A percentile compares a stretch with the other conserved stretches of the same genome.
phyloP scores from a whole-genome alignment of 306 rosid species.

The Sindora glabra region DNA sequence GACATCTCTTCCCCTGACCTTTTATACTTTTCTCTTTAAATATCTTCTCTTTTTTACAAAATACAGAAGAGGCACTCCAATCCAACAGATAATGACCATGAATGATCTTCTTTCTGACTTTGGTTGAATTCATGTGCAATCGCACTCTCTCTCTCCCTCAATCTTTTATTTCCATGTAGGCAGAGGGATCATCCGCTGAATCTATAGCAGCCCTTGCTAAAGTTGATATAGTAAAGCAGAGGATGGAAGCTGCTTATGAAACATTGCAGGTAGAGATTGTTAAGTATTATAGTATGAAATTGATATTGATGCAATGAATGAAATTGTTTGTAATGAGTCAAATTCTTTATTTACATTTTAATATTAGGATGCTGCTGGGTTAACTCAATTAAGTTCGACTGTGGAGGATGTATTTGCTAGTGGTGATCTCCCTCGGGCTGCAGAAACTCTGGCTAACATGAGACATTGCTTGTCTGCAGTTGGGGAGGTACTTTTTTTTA shows the following conservation, averaged over 20 bases:
- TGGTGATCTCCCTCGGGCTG: conserved; percentile 97
- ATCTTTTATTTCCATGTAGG: conserved; percentile 31
- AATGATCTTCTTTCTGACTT: background rate
- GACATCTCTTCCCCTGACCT: background rate
- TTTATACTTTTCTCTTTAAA: no score
- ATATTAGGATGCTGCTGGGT: conserved; percentile 94
- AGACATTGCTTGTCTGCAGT: conserved; percentile 98
- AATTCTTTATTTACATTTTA: background rate
- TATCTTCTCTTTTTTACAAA: no score
- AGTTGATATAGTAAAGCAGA: conserved; percentile 90
- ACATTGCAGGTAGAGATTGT: conserved; percentile 67
- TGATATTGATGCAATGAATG: background rate
- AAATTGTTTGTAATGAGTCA: background rate
- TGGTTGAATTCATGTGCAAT: background rate
- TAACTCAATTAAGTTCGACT: conserved; percentile 88
- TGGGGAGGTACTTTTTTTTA: conserved; percentile 62
- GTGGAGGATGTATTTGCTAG: conserved; percentile 98
- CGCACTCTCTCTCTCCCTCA: background rate
- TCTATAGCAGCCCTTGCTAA: conserved; percentile 91
- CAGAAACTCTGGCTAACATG: conserved; percentile 95
- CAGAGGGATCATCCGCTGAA: conserved; percentile 96
- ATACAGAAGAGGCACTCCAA: no score
- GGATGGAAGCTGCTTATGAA: conserved; percentile 96
- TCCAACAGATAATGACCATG: background rate
- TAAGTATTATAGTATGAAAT: conserved; percentile 2